Evolutionary conservation across 2,329 filamentous ascomycete genomes (phyloP), one percentile per base, ranked within the genome.

Genomic region (Mycogone perniciosa): DNA sequence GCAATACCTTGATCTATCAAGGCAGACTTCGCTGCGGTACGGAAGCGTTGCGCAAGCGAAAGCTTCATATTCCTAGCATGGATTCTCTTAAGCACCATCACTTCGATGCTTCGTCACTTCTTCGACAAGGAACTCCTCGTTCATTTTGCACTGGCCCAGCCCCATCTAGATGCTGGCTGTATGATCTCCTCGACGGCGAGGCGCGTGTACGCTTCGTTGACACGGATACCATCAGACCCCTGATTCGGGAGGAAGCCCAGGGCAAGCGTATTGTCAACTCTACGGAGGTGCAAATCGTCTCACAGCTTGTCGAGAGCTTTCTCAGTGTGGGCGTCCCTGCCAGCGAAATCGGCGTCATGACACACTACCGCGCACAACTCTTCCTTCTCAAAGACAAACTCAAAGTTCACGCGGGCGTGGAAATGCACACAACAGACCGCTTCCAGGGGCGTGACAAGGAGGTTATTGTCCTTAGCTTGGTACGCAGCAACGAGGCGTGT

Each of bases 381-480:
- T 84, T 89, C 0, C 74, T 96, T 2, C 76, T 99, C 1, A 88
- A 88, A 57, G 82, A 91, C 54, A 77, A 76, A 8, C 79, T 96
- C 33, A 80, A 81, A 31, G 73, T 71, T 39, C 69, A 76, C 59
- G 51, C 75, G 0, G 79, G 80, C 2, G 83, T 99, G 1, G 93
- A 99, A 69, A 90, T 97, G 79, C 90, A 99, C 68, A 97, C 93
- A 0, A 91, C 93, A 3, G 93, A 99, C 69, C 89, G 92, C 41
- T 99, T 96, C 68, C 93, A 99, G 66, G 93, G 93, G 6, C 82
- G 93, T 7, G 93, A 99, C 70, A 99, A 99, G 65, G 90, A 96
- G 63, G 85, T 95, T 3, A 81, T 97, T 1, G 81, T 99, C 10
- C 78, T 99, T 7, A 89, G 83, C 50, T 84, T 95, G 31, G 93